Evolutionary conservation across 176 grass and related monocot genomes (phyloP).

Genomic region (Carex scoparia): DNA sequence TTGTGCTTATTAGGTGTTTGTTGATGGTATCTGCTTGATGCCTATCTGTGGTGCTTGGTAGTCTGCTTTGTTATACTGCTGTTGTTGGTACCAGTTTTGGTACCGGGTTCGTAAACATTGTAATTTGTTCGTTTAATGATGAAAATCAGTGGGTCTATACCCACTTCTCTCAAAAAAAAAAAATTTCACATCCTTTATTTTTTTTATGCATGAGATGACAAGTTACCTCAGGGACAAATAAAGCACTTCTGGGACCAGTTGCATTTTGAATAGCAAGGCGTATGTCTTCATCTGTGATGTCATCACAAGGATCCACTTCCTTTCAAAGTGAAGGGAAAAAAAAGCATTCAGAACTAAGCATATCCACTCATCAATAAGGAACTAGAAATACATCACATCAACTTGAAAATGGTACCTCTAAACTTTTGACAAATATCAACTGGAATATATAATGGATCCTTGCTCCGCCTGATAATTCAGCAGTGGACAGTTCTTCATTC

Average conservation of each 20-base stretch:
- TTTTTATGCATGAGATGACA: background rate
- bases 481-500: constrained; percentile 84
- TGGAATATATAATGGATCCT: constrained; percentile 98
- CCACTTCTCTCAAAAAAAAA: no score
- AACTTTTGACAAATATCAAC: constrained; percentile 93
- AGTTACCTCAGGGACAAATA: constrained; percentile 91
- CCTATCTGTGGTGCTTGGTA: no score
- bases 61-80: no score
- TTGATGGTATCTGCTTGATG: no score
- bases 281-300: constrained; percentile 93
- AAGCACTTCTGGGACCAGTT: constrained; percentile 87
- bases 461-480: constrained; percentile 95
- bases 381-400: background rate
- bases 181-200: background rate
- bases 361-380: background rate
- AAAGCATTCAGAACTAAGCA: background rate
- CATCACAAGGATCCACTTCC: constrained; percentile 98
- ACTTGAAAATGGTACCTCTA: constrained; percentile 56
- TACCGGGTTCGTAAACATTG: no score
- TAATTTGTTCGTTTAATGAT: no score
- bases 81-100: no score
- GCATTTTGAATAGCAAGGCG: constrained; percentile 98
- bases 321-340: constrained; percentile 18
- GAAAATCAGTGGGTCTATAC: no score
- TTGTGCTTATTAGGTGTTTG: no score